Percentiles rank a stretch among this genome's conserved stretches.
Evolutionary conservation across 2,329 filamentous ascomycete species (phyloP).

Genomic region (Pseudopithomyces chartarum): DNA sequence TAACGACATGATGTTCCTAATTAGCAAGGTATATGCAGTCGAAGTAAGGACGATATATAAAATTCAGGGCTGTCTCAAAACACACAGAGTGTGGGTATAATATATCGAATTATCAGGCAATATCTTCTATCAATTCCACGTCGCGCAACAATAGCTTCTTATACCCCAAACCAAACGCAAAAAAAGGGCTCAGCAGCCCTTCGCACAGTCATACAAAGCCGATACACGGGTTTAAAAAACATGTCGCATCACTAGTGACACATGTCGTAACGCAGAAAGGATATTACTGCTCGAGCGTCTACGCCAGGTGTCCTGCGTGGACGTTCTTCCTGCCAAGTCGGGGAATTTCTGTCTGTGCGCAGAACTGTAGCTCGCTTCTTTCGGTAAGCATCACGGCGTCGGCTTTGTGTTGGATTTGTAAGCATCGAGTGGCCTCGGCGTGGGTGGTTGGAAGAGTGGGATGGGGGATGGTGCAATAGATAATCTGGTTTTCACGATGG

Average conservation of each 20-base stretch:
- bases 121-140: neutral
- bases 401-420: slow-evolving; percentile 1
- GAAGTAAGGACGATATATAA: neutral
- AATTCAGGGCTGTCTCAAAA: no score
- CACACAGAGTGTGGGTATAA: neutral
- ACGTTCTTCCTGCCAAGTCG: slow-evolving; percentile 4
- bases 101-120: no score
- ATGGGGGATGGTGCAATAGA: no score
- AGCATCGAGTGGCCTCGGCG: no score
- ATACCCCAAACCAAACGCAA: neutral
- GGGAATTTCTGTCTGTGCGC: slow-evolving; percentile 8
- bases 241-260: neutral
- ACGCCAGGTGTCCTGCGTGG: neutral
- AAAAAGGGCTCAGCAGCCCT: neutral
- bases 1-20: slow-evolving; percentile 14
- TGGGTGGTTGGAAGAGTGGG: no score
- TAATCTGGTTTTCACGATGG: no score
- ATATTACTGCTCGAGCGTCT: slow-evolving; percentile 3
- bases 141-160: neutral
- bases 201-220: neutral
- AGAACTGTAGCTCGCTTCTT: neutral
- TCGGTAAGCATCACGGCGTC: neutral
- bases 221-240: neutral
- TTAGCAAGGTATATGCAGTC: neutral
- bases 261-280: neutral